These are phyloP conservation scores for Penicillium hordei DNA, from an alignment of 2,329 filamentous ascomycete species.

Conservation along the genomic window DNA sequence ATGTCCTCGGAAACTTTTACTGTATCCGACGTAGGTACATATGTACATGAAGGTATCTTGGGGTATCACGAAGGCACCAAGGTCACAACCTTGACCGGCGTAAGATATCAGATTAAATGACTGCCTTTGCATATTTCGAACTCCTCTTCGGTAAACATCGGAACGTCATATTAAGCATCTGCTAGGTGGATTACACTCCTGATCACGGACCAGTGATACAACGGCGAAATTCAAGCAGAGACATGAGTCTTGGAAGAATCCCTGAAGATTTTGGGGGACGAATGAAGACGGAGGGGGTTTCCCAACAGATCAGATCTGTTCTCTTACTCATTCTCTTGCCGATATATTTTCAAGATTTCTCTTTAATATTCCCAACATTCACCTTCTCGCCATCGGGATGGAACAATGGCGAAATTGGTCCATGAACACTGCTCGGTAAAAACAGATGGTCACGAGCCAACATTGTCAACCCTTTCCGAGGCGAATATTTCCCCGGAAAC, in stretches of 20 bases:
- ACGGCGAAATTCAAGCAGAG: background rate
- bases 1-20: background rate
- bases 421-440: background rate
- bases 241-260: background rate
- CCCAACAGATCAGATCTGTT: background rate
- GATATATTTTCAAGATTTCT: no score
- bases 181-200: background rate
- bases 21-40: background rate
- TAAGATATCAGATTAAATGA: background rate
- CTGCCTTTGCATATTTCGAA: background rate
- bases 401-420: background rate
- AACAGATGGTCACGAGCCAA: background rate
- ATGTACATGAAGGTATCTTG: background rate
- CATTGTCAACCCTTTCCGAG: background rate
- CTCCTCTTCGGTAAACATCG: conserved; percentile 29
- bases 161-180: conserved; percentile 12
- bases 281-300: background rate
- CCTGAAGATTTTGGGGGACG: background rate
- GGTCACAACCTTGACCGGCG: background rate
- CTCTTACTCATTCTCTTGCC: background rate
- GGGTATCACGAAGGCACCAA: background rate
- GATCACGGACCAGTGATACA: background rate
- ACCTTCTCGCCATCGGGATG: background rate
- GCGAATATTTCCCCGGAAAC: background rate
- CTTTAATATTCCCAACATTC: background rate